A percentile compares a stretch with the other conserved stretches of the same genome.
These are phyloP conservation scores for Zygoascus hellenicus DNA, from an alignment of 1,139 yeast genomes.

Conservation along the genomic window DNA sequence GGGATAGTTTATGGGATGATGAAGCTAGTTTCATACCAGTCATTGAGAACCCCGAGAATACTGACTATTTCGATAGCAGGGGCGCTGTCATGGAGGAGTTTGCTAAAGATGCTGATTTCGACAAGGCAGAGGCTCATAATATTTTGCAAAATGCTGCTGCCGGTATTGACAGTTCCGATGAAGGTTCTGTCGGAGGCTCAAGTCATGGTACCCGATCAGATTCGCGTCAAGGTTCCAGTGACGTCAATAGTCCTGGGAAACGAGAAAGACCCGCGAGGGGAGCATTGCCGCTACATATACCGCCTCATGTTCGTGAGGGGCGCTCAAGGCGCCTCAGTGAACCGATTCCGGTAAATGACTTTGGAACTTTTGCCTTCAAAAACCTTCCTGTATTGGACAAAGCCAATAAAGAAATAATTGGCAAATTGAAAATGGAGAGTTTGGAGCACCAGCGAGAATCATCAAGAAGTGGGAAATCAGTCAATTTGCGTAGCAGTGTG, in stretches of 20 bases:
- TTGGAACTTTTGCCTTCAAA: conserved; percentile 89
- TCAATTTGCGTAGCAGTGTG: background rate
- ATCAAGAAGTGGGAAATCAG: conserved; percentile 4
- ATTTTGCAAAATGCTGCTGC: background rate
- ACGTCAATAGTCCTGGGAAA: conserved; percentile 9
- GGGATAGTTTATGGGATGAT: conserved; percentile 69
- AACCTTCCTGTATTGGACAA: conserved; percentile 85
- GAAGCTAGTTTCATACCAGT: conserved; percentile 83
- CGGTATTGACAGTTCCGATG: conserved; percentile 8
- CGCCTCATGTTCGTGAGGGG: conserved; percentile 55
- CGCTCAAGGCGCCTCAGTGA: conserved; percentile 62
- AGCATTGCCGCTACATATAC: conserved; percentile 43
- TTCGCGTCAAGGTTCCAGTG: conserved; percentile 1
- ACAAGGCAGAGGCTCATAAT: conserved; percentile 10
- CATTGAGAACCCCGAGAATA: conserved; percentile 74
- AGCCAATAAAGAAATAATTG: conserved; percentile 90
- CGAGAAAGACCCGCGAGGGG: conserved; percentile 13
- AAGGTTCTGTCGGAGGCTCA: conserved; percentile 13
- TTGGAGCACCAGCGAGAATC: conserved; percentile 36
- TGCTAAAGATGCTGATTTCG: conserved; percentile 30
- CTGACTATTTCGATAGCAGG: conserved; percentile 85
- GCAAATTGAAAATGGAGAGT: conserved; percentile 79
- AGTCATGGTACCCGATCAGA: conserved; percentile 13
- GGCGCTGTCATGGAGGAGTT: conserved; percentile 55
- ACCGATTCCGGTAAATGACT: conserved; percentile 52